Evolutionary conservation across 1,284 basidiomycete genomes (phyloP), one percentile per base, ranked within the genome.

Genomic region (Trichosporon faecale): DNA sequence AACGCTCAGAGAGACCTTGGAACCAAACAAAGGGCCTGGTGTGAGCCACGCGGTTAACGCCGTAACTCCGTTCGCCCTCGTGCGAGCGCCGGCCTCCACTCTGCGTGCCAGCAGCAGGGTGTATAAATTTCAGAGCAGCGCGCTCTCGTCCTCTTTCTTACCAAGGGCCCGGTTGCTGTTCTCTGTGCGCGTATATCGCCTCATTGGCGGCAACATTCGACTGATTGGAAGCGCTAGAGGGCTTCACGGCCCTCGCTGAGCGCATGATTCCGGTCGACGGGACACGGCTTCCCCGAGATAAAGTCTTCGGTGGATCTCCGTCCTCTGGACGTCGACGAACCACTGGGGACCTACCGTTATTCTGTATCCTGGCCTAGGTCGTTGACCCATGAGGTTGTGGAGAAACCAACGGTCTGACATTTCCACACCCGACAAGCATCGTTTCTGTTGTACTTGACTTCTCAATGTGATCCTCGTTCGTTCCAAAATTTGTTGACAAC

Each of bases 341-440:
- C 69, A 67, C 44, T 61, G 67, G 9, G 57, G 55, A 52, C 70
- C 52, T 66, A 70, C 72, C 73, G 73, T 74, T 74, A 74, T 74
- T 74, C 73, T 74, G 72, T 74, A 72, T 74, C 73, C 73, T 74
- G 73, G 73, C 73, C 73, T 74, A 74, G 73, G 73, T 70, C 73
- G 71, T 74, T 65, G 73, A 70, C 73, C 73, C 16, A 33, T 74
- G 69, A 74, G 73, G 73, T 74, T 74, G 70, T 74, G 73, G 73
- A 74, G 71, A 74, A 74, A 74, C 73, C 73, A 74, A 74, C 73
- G 73, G 71, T 70, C 61, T 66, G 73, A 74, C 73, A 74, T 68
- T 65, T 44, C 5, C 57, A 61, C 57, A n/a, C 29, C 29, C 16
- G 57, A 61, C 29, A 7, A 29, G 16, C 57, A n/a, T 23, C 18